Percentiles rank a stretch among this genome's conserved stretches.
Evolutionary conservation across 768 basidiomycete species (phyloP).

Genomic region (Psilocybe subaeruginosa): DNA sequence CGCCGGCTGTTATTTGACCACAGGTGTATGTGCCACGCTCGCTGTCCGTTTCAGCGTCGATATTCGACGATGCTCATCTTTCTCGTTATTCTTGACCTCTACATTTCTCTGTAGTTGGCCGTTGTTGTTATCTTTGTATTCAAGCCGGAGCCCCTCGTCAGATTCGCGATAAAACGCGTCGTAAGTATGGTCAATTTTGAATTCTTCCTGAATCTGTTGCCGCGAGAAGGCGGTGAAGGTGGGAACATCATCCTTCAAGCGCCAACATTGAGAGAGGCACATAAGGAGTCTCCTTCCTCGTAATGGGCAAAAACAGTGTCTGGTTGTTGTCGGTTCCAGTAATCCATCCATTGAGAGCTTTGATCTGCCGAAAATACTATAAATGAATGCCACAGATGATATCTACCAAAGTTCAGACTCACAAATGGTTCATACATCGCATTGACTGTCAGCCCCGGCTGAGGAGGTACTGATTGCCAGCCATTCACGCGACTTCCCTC

Average conservation of each 20-base stretch:
- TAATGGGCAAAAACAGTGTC: too few relatives aligned
- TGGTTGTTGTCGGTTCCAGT: background rate
- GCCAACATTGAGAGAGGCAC: background rate
- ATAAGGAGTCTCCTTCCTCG: background rate
- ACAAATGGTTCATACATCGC: too few relatives aligned
- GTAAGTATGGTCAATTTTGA: background rate
- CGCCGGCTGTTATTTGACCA: background rate
- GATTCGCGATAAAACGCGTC: background rate
- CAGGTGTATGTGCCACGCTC: background rate
- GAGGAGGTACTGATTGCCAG: too few relatives aligned
- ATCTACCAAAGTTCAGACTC: too few relatives aligned
- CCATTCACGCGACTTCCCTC: too few relatives aligned
- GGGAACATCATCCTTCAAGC: background rate
- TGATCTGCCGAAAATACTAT: too few relatives aligned
- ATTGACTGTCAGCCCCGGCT: too few relatives aligned
- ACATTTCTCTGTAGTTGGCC: too few relatives aligned
- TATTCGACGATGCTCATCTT: background rate
- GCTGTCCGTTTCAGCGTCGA: background rate
- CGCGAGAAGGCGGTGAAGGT: background rate
- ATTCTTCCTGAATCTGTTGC: background rate
- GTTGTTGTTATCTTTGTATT: too few relatives aligned
- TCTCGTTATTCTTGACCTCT: background rate
- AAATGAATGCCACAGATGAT: too few relatives aligned
- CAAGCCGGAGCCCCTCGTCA: background rate
- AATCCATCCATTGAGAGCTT: too few relatives aligned